Evolutionary conservation across 106 monocot genomes (phyloP), one percentile per base, ranked within the genome.

Genomic region (Platanthera guangdongensis): DNA sequence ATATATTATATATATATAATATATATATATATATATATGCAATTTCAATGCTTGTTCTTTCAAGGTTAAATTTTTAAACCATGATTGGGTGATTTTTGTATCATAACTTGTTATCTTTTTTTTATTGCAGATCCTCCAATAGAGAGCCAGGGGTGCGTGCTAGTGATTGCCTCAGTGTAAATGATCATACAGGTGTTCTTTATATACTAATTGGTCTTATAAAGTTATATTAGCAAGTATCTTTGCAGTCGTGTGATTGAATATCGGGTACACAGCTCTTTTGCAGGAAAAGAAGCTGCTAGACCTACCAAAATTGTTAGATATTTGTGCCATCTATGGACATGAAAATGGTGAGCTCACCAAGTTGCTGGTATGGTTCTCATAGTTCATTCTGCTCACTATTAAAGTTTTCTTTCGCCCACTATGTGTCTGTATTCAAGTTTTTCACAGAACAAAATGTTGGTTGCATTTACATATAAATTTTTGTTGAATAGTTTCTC

Each of bases 231-330:
- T 18, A 64, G 28, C 10, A 64, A 18, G 21, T 25, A 65, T 77
- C 21, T 63, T 60, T 63, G n/a, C 28, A 12, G 16, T 69, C 73
- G 14, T 80, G 46, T 19, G 19, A 50, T 9, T 64, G 45, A 8
- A 10, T 52, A 8, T 85, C 68, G 49, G 49, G 75, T 79, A 10
- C 80, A 60, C 81, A 90, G 87, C 82, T 63, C 77, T 90, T 52
- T 78, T 90, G 82, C 90, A 90, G 83, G 85, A 87, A 76, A 90
- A 81, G 80, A 87, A 79, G 74, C 73, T 86, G 25, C 70, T 90
- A 15, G 82, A 90, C 57, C 60, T 86, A 68, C 86, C 84, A 53
- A 90, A 85, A 70, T 85, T 90, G 77, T 71, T 87, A 55, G 87
- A 87, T 73, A 87, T 87, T 52, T 87, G 84, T 70, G 81, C 81